Evolutionary conservation across 2,329 filamentous ascomycete species (phyloP).

Genomic region (Davidsoniella neocaledoniae): DNA sequence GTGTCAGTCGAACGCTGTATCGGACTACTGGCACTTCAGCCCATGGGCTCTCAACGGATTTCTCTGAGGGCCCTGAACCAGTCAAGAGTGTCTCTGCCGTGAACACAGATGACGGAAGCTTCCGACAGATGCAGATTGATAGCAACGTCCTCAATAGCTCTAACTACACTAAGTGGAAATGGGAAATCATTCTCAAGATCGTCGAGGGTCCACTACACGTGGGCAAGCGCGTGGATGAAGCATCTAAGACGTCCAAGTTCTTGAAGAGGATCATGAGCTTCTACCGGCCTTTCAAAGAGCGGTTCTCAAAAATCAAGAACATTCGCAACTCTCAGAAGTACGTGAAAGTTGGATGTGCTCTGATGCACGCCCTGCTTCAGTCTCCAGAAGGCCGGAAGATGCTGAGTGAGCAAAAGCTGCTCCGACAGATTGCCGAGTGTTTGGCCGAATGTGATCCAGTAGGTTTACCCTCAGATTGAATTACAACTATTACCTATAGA

Average conservation of each 20-base stretch:
- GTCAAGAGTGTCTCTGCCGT: conserved; percentile 21
- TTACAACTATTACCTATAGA: not conserved
- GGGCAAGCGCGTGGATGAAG: conserved; percentile 82
- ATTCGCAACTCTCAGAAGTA: conserved; percentile 91
- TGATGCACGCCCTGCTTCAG: conserved; percentile 75
- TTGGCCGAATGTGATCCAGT: conserved; percentile 87
- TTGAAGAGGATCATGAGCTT: conserved; percentile 90
- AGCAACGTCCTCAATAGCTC: conserved; percentile 76
- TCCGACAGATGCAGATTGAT: conserved; percentile 51
- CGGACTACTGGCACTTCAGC: conserved; percentile 37
- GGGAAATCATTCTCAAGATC: conserved; percentile 78
- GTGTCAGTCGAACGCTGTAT: conserved; percentile 83
- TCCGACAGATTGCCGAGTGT: conserved; percentile 89
- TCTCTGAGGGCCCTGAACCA: conserved; percentile 35
- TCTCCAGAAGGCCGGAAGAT: conserved; percentile 73
- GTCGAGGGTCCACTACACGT: conserved; percentile 87
- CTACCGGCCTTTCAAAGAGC: conserved; percentile 90
- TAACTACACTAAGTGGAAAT: conserved; percentile 93
- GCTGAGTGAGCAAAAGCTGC: conserved; percentile 76
- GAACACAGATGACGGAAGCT: conserved; percentile 39
- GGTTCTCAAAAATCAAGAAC: conserved; percentile 79
- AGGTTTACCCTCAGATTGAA: conserved; percentile 17
- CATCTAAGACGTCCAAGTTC: conserved; percentile 88
- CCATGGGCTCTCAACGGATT: conserved; percentile 15
- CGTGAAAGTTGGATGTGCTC: conserved; percentile 70